phyloP scores from a whole-genome alignment of 1,139 yeast species.

The Candida neerlandica region DNA sequence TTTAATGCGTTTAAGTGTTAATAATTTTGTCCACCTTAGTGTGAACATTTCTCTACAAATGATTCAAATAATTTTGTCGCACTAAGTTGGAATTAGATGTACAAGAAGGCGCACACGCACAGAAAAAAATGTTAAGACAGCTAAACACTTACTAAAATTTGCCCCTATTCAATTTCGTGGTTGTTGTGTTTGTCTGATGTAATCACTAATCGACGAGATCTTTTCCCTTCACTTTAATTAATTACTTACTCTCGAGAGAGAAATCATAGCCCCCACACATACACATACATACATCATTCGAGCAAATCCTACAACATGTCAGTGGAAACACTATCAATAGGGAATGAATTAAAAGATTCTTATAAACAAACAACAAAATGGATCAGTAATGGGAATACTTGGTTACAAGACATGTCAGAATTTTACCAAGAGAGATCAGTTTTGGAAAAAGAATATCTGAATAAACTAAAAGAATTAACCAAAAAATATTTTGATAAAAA shows the following conservation, averaged over 20 bases:
- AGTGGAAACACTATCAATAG: constrained; percentile 43
- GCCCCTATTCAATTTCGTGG: too few relatives aligned
- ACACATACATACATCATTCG: background rate
- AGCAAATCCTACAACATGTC: constrained; percentile 16
- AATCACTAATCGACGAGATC: background rate
- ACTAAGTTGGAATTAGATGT: too few relatives aligned
- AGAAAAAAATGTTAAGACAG: too few relatives aligned
- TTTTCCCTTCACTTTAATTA: background rate
- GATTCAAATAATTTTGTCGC: too few relatives aligned
- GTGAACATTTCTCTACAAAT: too few relatives aligned
- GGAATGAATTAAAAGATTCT: constrained; percentile 77
- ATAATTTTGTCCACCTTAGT: too few relatives aligned
- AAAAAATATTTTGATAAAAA: constrained; percentile 76
- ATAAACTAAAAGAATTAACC: constrained; percentile 64
- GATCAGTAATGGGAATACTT: constrained; percentile 70
- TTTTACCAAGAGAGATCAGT: constrained; percentile 83
- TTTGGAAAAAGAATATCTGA: constrained; percentile 82
- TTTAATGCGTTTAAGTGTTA: too few relatives aligned
- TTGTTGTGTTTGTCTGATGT: too few relatives aligned
- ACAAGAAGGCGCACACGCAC: too few relatives aligned
- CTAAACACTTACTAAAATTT: too few relatives aligned
- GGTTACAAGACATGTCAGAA: constrained; percentile 76
- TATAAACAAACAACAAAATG: constrained; percentile 77
- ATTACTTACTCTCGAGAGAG: background rate
- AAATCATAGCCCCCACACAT: background rate